Evolutionary conservation across 2,329 filamentous ascomycete genomes (phyloP), one percentile per base, ranked within the genome.

Genomic region (Sarocladium kiliense): DNA sequence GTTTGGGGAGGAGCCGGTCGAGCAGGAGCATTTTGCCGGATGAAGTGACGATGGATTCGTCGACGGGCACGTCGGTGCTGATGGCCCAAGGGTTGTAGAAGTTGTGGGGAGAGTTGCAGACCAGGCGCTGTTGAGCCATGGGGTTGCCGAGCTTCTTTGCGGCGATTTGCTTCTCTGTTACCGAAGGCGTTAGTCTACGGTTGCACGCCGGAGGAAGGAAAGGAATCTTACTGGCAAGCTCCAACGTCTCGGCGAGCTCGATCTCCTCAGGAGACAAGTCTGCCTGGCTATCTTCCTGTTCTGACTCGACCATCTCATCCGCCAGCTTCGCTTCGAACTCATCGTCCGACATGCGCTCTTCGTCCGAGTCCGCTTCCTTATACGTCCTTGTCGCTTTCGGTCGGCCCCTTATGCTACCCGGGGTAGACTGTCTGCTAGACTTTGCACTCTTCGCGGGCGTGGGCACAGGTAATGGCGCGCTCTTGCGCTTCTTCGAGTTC

Each of bases 11-110:
- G 0, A 99, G 79, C 0, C 91, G 85, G 67, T 99, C 94, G 0
- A 99, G 81, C 1, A 99, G 81, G 2, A 97, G 81, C 91, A 99
- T 97, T 69, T 99, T 99, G 14, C 94, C 94, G 0, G 91, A 96
- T 0, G 89, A 84, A 0, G 88, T 93, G 32, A 99, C 82, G 5
- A 99, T 81, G 1, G 81, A 87, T 65, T 95, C 88, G 63, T 97
- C 91, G 0, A 91, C 74, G 0, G 80, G 74, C 0, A 79, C 68
- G 5, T 80, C 79, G 1, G 80, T 77, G 16, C 82, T 78, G 5
- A 77, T 76, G 0, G 81, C 77, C 82, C 93, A 97, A 0, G 94
- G 93, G 66, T 91, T 95, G 72, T 96, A 97, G 68, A 99, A 97
- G 66, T 97, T 96, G 71, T 97, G 92, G 0, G 94, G 94, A 0